Conservation (phyloP, 805 yeast species). For the Saturnispora serradocipensis region DNA sequence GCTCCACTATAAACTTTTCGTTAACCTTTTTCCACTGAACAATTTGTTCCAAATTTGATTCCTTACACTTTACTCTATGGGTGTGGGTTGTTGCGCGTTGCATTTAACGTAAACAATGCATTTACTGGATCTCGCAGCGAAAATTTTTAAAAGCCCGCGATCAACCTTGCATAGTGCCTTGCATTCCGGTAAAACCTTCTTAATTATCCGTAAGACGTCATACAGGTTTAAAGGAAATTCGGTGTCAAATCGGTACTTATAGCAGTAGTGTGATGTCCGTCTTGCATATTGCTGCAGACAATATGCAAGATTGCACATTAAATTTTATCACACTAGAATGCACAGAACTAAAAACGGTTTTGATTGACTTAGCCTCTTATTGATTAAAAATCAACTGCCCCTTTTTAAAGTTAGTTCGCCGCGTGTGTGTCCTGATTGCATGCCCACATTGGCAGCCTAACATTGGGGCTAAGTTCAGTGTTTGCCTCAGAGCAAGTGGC, state of each 20-base stretch:
- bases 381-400: background rate
- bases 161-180: background rate
- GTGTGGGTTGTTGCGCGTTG: background rate
- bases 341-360: background rate
- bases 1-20: background rate
- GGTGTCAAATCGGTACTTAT: background rate
- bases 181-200: background rate
- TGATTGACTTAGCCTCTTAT: no score
- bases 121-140: background rate
- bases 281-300: background rate
- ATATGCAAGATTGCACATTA: background rate
- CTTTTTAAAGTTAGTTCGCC: background rate
- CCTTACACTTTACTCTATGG: background rate
- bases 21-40: background rate
- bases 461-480: no score
- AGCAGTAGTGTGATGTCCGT: background rate
- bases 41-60: background rate
- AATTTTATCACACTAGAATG: background rate
- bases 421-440: background rate
- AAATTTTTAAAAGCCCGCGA: background rate
- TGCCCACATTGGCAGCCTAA: no score
- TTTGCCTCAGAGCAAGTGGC: background rate
- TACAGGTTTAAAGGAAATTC: background rate
- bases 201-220: background rate
- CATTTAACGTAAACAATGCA: background rate